phyloP scores from a whole-genome alignment of 106 monocot species.

The Alisma plantagoaquatica region DNA sequence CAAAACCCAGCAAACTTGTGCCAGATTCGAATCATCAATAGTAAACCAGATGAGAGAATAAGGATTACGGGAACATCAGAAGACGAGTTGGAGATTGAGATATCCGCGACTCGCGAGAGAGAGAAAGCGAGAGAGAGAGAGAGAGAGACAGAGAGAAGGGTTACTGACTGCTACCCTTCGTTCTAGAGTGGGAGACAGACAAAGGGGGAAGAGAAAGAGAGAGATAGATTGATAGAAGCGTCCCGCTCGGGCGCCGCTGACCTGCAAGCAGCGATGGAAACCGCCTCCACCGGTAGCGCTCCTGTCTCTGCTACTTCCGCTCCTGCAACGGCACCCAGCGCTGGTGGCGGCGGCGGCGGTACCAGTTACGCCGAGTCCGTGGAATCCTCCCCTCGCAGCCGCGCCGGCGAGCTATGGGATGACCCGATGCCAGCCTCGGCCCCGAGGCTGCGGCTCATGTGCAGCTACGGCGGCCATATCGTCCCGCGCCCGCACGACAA shows the following conservation, averaged over 20 bases:
- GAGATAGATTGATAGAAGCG: neutral
- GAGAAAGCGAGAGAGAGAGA: too few relatives aligned
- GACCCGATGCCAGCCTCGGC: slow-evolving; percentile 33
- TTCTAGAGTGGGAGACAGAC: too few relatives aligned
- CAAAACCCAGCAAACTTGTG: too few relatives aligned
- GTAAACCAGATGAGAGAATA: too few relatives aligned
- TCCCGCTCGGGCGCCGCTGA: too few relatives aligned
- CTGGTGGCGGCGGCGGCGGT: slow-evolving; percentile 11
- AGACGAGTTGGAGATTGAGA: too few relatives aligned
- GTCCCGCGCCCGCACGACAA: slow-evolving; percentile 88
- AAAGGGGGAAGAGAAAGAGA: too few relatives aligned
- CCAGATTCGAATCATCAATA: too few relatives aligned
- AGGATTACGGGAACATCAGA: too few relatives aligned
- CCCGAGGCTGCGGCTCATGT: slow-evolving; percentile 76
- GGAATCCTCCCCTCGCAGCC: slow-evolving; percentile 77
- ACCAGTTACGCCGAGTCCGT: slow-evolving; percentile 58
- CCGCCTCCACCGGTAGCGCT: neutral
- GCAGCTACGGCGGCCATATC: slow-evolving; percentile 93
- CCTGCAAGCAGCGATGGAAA: neutral
- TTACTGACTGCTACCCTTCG: too few relatives aligned
- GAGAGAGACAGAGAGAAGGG: too few relatives aligned
- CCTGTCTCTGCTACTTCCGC: neutral
- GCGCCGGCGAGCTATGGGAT: slow-evolving; percentile 83
- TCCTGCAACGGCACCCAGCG: slow-evolving; percentile 2
- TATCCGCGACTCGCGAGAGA: too few relatives aligned